A percentile compares a stretch with the other conserved stretches of the same genome.
phyloP scores from a whole-genome alignment of 2,329 filamentous ascomycete genomes.

The Fusarium concolor region DNA sequence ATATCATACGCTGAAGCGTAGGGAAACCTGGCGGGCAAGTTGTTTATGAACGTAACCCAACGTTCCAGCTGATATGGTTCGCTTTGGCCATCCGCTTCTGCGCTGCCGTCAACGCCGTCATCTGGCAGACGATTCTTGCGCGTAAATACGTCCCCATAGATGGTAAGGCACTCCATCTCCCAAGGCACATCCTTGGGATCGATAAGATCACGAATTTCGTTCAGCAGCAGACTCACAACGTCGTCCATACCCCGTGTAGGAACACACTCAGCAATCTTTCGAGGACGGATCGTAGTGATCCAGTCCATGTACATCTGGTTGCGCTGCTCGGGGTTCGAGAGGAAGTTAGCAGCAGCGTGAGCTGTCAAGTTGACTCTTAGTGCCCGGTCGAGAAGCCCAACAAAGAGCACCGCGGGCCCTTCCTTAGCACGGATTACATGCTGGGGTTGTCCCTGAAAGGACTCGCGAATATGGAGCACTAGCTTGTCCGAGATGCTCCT shows the following conservation, averaged over 20 bases:
- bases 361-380: slow-evolving; percentile 93
- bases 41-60: slow-evolving; percentile 79
- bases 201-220: slow-evolving; percentile 76
- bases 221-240: slow-evolving; percentile 70
- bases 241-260: slow-evolving; percentile 75
- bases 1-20: slow-evolving; percentile 78
- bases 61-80: slow-evolving; percentile 73
- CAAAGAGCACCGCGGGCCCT: slow-evolving; percentile 88
- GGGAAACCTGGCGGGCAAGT: slow-evolving; percentile 77
- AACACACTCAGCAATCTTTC: slow-evolving; percentile 72
- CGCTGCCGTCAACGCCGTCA: slow-evolving; percentile 38
- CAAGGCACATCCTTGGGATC: slow-evolving; percentile 75
- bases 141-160: slow-evolving; percentile 68
- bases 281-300: slow-evolving; percentile 73
- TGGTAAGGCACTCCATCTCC: slow-evolving; percentile 71
- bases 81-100: slow-evolving; percentile 60
- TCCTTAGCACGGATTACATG: slow-evolving; percentile 91
- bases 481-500: slow-evolving; percentile 86
- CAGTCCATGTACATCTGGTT: slow-evolving; percentile 97
- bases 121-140: slow-evolving; percentile 58
- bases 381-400: slow-evolving; percentile 85
- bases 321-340: slow-evolving; percentile 88
- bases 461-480: slow-evolving; percentile 83
- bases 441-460: slow-evolving; percentile 84
- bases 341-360: slow-evolving; percentile 92